Evolutionary conservation across 495 filamentous ascomycete genomes (phyloP), one percentile per base, ranked within the genome.

Genomic region (Trichoderma gamsii): DNA sequence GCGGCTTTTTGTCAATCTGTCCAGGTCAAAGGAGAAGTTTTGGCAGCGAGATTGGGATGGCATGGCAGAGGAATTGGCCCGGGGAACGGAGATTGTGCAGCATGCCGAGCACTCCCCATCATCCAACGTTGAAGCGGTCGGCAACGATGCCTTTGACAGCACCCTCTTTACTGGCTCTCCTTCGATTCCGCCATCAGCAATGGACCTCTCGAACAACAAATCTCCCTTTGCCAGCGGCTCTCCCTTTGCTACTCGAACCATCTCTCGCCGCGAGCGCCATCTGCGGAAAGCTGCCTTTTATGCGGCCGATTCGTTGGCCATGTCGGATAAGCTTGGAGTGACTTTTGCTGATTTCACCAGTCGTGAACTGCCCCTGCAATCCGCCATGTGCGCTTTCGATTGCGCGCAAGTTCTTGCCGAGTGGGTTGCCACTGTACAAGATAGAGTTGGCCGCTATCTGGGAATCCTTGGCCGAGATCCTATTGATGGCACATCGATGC

Each of bases 391-490:
- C 76, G 86, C 90, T 15, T 96, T 97, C 75, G 95, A 99, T 73
- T 98, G 95, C 72, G 90, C 93, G n/a, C 92, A 97, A 73, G 92
- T 99, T 0, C 87, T 99, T 29, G 94, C 95, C 1, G 95, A 99
- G 77, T 99, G 95, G 95, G 86, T 96, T 52, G 90, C 90, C 16
- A 97, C 94, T 0, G 89, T 99, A 12, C 95, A 99, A 76, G 93
- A 97, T 76, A 90, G 95, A 12, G 91, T 97, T 63, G 96, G 94
- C 0, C 86, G 88, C 3, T 96, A 92, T 72, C 78, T 97, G 9
- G 95, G 95, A 3, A 85, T 97, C 9, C 84, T 99, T 21, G 93
- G 95, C 32, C 88, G 87, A 59, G 92, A 96, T 63, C 84, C 90
- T 4, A 84, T 92, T 63, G 91, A 97, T 73, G 81, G 90, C 59